These are phyloP conservation scores for Cudoniella acicularis DNA, from an alignment of 495 filamentous ascomycete genomes.

Conservation along the genomic window DNA sequence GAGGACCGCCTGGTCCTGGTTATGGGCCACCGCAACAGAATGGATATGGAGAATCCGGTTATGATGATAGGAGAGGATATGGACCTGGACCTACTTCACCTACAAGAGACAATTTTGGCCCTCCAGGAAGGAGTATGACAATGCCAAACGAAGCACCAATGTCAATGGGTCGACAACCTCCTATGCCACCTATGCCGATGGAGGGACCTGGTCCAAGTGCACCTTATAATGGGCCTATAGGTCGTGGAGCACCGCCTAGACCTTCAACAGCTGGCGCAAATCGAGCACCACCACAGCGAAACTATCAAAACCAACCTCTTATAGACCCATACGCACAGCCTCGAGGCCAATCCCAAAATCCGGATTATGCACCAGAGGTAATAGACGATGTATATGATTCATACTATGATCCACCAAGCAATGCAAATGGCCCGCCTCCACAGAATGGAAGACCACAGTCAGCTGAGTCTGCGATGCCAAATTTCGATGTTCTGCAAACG, in stretches of 20 bases:
- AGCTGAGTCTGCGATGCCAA: constrained; percentile 59
- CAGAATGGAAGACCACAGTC: constrained; percentile 13
- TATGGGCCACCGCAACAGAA: constrained; percentile 29
- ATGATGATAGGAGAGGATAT: constrained; percentile 23
- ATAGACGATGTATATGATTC: constrained; percentile 54
- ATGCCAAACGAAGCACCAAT: constrained; percentile 21
- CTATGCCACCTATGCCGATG: constrained; percentile 14
- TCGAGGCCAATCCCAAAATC: background rate
- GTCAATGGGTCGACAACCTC: constrained; percentile 15
- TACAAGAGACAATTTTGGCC: constrained; percentile 18
- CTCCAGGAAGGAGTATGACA: constrained; percentile 27
- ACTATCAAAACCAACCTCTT: constrained; percentile 36
- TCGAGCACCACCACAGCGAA: constrained; percentile 41
- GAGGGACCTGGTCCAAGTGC: constrained; percentile 30
- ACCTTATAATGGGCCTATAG: constrained; percentile 41
- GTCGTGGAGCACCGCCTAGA: constrained; percentile 40
- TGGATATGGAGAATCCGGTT: constrained; percentile 20
- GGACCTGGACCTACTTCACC: constrained; percentile 20
- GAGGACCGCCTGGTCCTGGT: constrained; percentile 28
- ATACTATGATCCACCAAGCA: constrained; percentile 42
- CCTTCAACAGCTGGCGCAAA: constrained; percentile 48
- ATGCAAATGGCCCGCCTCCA: background rate
- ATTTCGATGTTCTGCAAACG: constrained; percentile 65
- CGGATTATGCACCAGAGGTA: constrained; percentile 18
- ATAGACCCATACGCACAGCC: constrained; percentile 14